A percentile compares a stretch with the other conserved stretches of the same genome.
These are phyloP conservation scores for Pythium myriotylum DNA, from an alignment of 352 stramenopile species.

Conservation along the genomic window DNA sequence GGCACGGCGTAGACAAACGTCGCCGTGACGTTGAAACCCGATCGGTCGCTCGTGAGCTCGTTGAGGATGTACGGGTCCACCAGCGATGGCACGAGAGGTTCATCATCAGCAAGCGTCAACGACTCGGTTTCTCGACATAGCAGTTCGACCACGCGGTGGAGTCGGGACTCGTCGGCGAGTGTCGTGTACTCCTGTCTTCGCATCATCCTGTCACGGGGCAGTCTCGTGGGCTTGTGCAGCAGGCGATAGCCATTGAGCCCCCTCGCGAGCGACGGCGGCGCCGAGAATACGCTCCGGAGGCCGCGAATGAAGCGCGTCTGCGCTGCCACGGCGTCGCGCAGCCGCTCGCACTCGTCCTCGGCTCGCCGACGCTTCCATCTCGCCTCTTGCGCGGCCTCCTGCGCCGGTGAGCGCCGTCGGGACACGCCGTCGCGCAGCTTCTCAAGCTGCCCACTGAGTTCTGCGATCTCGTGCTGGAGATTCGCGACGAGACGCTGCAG, in stretches of 20 bases:
- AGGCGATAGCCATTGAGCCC: constrained; percentile 9
- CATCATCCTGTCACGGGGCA: constrained; percentile 6
- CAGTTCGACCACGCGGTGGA: not conserved
- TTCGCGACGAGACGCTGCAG: not conserved
- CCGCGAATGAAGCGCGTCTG: constrained; percentile 16
- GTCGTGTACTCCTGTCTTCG: constrained; percentile 18
- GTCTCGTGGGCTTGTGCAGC: constrained; percentile 15
- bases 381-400: constrained; percentile 9
- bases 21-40: constrained; percentile 23
- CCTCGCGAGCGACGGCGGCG: constrained; percentile 2
- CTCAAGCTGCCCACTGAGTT: constrained; percentile 4
- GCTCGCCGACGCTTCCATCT: constrained; percentile 7
- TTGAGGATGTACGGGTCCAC: not conserved
- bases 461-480: not conserved
- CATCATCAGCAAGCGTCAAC: not conserved
- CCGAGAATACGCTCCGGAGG: constrained; percentile 11
- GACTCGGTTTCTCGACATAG: constrained; percentile 11
- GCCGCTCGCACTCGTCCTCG: constrained; percentile 17
- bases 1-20: constrained; percentile 39
- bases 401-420: not conserved
- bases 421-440: not conserved
- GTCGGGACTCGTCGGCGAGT: constrained; percentile 2
- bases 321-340: constrained; percentile 15
- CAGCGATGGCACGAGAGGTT: not conserved
- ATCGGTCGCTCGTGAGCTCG: not conserved